These are phyloP conservation scores for Galeopsis tetrahit DNA, from an alignment of 257 asterid genomes.

Conservation along the genomic window DNA sequence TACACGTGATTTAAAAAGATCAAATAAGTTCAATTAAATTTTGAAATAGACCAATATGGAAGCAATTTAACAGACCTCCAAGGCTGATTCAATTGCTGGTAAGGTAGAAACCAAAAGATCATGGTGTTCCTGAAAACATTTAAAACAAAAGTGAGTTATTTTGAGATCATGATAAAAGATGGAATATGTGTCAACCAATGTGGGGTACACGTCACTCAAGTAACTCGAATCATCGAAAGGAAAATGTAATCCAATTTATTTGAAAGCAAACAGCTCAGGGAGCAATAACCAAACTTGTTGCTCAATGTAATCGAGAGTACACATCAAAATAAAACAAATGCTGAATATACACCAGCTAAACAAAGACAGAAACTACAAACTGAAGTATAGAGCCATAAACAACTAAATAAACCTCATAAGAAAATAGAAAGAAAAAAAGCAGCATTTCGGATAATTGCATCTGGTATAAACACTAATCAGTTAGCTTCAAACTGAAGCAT, in stretches of 20 bases:
- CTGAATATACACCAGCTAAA: constrained; percentile 22
- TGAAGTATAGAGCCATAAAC: constrained; percentile 1
- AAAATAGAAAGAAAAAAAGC: constrained; percentile 18
- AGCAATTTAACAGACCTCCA: constrained; percentile 73
- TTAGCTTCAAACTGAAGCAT: constrained; percentile 12
- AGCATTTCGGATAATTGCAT: constrained; percentile 22
- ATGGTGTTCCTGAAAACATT: constrained; percentile 83
- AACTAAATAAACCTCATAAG: constrained; percentile 18
- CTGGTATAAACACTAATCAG: constrained; percentile 15
- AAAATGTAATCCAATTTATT: constrained; percentile 25
- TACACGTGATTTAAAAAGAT: constrained; percentile 48
- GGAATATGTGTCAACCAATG: constrained; percentile 12
- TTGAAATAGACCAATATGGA: constrained; percentile 32
- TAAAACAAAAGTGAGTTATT: constrained; percentile 38
- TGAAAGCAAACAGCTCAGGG: constrained; percentile 23
- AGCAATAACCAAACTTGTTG: constrained; percentile 17
- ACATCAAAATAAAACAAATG: constrained; percentile 10
- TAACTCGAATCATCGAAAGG: constrained; percentile 24
- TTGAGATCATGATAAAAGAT: constrained; percentile 25
- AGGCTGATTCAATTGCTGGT: constrained; percentile 81
- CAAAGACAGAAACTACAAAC: constrained; percentile 21
- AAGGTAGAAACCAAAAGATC: constrained; percentile 80
- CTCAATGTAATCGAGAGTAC: constrained; percentile 18
- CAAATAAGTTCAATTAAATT: constrained; percentile 34
- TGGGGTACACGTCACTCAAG: constrained; percentile 23